Evolutionary conservation across 169 alveolate genomes (phyloP), one percentile per base, ranked within the genome.

Genomic region (Babesia ovis): DNA sequence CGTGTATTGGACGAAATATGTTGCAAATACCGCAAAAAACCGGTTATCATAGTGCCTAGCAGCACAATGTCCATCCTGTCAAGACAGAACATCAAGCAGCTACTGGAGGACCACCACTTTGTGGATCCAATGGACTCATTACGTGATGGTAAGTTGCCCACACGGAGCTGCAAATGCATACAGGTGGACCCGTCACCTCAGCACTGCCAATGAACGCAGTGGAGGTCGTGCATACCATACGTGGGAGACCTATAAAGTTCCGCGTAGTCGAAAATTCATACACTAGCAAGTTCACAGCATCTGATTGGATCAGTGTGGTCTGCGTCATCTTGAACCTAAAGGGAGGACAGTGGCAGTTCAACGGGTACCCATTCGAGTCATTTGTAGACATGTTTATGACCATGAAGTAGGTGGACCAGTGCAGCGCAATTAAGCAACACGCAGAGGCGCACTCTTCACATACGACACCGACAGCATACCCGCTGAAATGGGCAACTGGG

Each of bases 261-360:
- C 58, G 86, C 23, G 86, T 88, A 41, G 75, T 88, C 18, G 93
- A 88, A 77, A 83, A 74, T 66, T 81, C 89, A 3, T 75, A 88
- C 48, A 82, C 83, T 34, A 34, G 83, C 23, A 71, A 73, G 43
- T 84, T 88, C 56, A 75, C 88, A 27, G 70, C 82, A 39, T 50
- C 74, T n/a, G 91, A 88, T 59, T 88, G 93, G 93, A 77, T 84
- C 64, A 74, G 90, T 32, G 91, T 88, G 60, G 90, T 88, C 31
- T 86, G 91, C 22, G 93, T 84, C 29, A 72, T 88, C 18, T 25
- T 88, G 56, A 88, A 84, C 75, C 76, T 83, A 5, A 88, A 88
- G 54, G 88, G 85, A 12, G 86, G 87, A 14, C 50, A 71, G 22
- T 80, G 90, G 85, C 66, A 83, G 41, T 84, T 88, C 68, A 76